Conservation (phyloP, 441 rosid genomes). For the Populus hybrid region DNA sequence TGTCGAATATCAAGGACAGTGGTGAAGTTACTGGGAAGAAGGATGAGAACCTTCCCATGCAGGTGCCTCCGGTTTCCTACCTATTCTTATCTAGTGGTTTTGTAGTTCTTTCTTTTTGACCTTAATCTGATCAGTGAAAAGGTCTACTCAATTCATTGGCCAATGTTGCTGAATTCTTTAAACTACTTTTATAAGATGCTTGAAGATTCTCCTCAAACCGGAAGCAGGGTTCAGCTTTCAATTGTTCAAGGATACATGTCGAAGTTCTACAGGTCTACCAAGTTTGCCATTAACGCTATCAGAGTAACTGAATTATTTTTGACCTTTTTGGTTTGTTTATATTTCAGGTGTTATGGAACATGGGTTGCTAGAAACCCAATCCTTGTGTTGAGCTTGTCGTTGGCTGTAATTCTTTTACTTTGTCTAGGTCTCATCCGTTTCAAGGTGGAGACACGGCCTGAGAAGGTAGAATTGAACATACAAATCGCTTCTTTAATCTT, state of each 20-base stretch:
- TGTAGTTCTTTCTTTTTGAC: background rate
- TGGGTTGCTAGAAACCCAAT: slow-evolving; percentile 94
- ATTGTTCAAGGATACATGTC: too few relatives aligned
- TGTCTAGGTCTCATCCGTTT: slow-evolving; percentile 86
- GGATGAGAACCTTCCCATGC: slow-evolving; percentile 65
- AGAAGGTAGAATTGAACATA: slow-evolving; percentile 55
- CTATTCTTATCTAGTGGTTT: background rate
- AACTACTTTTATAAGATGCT: slow-evolving; percentile 41
- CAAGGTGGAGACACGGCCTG: slow-evolving; percentile 98
- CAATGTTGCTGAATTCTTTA: background rate
- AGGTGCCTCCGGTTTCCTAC: slow-evolving; percentile 39
- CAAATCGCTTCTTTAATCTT: background rate
- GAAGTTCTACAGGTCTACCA: slow-evolving; percentile 76
- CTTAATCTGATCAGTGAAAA: background rate
- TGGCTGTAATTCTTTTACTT: slow-evolving; percentile 74
- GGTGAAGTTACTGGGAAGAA: slow-evolving; percentile 47
- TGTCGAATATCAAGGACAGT: slow-evolving; percentile 33
- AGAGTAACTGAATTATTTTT: slow-evolving; percentile 20
- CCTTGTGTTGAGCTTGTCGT: slow-evolving; percentile 61
- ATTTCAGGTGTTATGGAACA: slow-evolving; percentile 79
- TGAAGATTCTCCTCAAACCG: slow-evolving; percentile 67
- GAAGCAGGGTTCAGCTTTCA: slow-evolving; percentile 71
- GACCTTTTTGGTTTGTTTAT: slow-evolving; percentile 21
- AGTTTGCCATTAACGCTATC: slow-evolving; percentile 20
- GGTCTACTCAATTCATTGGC: background rate